Evolutionary conservation across 2,329 filamentous ascomycete genomes (phyloP).

Genomic region (Monosporascus sp.): DNA sequence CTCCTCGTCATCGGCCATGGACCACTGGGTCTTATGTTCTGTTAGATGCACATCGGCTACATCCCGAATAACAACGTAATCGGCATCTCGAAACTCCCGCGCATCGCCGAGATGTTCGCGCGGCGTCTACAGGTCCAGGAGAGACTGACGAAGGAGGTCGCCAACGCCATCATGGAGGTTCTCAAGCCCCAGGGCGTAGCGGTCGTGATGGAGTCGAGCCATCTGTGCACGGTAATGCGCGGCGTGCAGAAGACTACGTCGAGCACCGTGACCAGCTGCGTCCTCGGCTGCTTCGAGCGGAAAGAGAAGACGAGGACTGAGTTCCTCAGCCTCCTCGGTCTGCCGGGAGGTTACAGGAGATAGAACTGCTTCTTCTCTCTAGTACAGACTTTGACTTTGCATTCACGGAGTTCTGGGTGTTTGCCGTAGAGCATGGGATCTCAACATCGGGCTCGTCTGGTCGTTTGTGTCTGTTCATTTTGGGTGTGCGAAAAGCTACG

Average conservation of each 20-base stretch:
- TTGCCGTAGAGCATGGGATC: constrained; percentile 6
- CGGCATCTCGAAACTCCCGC: constrained; percentile 89
- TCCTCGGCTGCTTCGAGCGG: constrained; percentile 91
- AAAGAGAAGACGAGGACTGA: constrained; percentile 93
- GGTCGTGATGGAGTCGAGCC: constrained; percentile 94
- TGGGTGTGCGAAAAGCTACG: not conserved
- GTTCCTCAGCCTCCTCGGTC: constrained; percentile 74
- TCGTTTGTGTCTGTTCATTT: not conserved
- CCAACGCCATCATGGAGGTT: constrained; percentile 87
- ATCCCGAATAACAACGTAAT: constrained; percentile 86
- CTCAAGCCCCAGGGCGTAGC: constrained; percentile 91
- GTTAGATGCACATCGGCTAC: constrained; percentile 96
- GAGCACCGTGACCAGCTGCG: constrained; percentile 90
- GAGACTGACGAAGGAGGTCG: constrained; percentile 91
- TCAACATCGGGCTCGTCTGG: constrained; percentile 8
- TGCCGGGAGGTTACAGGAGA: constrained; percentile 40
- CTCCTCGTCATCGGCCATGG: constrained; percentile 7
- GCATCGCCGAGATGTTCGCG: constrained; percentile 95
- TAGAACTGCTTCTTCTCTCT: constrained; percentile 2
- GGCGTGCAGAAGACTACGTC: constrained; percentile 90
- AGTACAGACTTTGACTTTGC: not conserved
- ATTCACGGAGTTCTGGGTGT: not conserved
- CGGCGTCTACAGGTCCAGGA: constrained; percentile 94
- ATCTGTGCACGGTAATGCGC: constrained; percentile 98
- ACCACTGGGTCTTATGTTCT: not conserved